These are phyloP conservation scores for Detonula confervacea DNA, from an alignment of 352 stramenopile genomes.

Conservation along the genomic window DNA sequence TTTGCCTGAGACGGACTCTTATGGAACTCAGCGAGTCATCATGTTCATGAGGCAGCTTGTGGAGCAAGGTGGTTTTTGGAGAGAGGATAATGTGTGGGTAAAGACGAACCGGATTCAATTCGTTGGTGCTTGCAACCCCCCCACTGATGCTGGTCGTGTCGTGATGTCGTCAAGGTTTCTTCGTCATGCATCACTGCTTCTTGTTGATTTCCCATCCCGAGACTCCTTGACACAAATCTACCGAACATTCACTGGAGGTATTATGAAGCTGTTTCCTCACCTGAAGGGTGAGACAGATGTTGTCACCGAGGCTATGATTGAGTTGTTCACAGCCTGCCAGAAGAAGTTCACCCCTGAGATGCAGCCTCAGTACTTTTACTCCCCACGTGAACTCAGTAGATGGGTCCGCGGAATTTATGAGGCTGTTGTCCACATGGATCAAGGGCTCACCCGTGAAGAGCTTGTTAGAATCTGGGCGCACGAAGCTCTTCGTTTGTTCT, in stretches of 20 bases:
- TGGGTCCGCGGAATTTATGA: slow-evolving; percentile 99
- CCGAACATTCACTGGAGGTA: slow-evolving; percentile 97
- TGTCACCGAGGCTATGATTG: slow-evolving; percentile 99
- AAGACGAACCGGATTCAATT: slow-evolving; percentile 87
- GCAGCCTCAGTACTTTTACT: slow-evolving; percentile 99
- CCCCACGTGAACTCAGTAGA: slow-evolving; percentile 96
- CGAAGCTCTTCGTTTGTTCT: slow-evolving; percentile 98
- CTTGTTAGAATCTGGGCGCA: slow-evolving; percentile 98
- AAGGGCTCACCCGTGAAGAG: slow-evolving; percentile 94
- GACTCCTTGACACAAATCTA: slow-evolving; percentile 93
- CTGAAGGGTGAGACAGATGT: slow-evolving; percentile 95
- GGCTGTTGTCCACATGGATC: slow-evolving; percentile 94
- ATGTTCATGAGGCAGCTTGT: slow-evolving; percentile 98
- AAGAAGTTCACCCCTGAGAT: slow-evolving; percentile 89
- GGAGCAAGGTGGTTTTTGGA: slow-evolving; percentile 94
- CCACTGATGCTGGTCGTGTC: slow-evolving; percentile 98
- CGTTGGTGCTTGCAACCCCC: slow-evolving; percentile 97
- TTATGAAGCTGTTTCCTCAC: slow-evolving; percentile 98
- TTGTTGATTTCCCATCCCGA: slow-evolving; percentile 98
- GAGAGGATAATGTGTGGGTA: slow-evolving; percentile 87
- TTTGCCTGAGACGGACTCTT: slow-evolving; percentile 96
- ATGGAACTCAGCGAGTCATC: slow-evolving; percentile 99
- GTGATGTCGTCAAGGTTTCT: slow-evolving; percentile 97
- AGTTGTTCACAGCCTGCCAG: slow-evolving; percentile 98
- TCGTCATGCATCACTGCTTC: slow-evolving; percentile 96